These are phyloP conservation scores for Raphanus sativus DNA, from an alignment of 345 rosid species.

Conservation along the genomic window DNA sequence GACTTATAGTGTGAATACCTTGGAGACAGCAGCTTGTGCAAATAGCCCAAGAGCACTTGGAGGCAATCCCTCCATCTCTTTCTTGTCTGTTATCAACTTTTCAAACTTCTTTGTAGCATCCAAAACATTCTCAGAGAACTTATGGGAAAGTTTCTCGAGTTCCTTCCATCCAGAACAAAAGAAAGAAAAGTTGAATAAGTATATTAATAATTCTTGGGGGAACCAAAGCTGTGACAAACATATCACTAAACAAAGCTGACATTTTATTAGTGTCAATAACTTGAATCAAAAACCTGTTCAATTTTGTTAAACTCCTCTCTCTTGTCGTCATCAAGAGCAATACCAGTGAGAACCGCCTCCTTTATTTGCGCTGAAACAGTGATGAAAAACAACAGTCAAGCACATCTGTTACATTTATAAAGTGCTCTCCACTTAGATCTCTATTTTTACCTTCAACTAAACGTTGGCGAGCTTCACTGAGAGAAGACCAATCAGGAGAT, in stretches of 20 bases:
- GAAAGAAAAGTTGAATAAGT: background rate
- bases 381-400: conserved; percentile 22
- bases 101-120: conserved; percentile 94
- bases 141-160: conserved; percentile 71
- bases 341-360: conserved; percentile 92
- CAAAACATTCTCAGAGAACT: conserved; percentile 81
- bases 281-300: conserved; percentile 62
- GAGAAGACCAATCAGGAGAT: conserved; percentile 63
- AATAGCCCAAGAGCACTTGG: conserved; percentile 87
- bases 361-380: conserved; percentile 63
- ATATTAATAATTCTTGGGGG: background rate
- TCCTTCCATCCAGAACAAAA: conserved; percentile 43
- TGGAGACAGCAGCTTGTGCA: conserved; percentile 85
- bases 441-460: conserved; percentile 62
- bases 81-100: conserved; percentile 74
- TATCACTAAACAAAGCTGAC: conserved; percentile 2
- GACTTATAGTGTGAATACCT: conserved; percentile 44
- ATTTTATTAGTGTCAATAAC: background rate
- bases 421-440: background rate
- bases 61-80: conserved; percentile 84
- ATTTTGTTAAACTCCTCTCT: conserved; percentile 86
- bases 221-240: background rate
- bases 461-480: conserved; percentile 70
- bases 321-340: conserved; percentile 84
- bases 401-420: background rate